A percentile compares a stretch with the other conserved stretches of the same genome.
phyloP scores from a whole-genome alignment of 164 flowering plant genomes.

The Echeveria elegans region DNA sequence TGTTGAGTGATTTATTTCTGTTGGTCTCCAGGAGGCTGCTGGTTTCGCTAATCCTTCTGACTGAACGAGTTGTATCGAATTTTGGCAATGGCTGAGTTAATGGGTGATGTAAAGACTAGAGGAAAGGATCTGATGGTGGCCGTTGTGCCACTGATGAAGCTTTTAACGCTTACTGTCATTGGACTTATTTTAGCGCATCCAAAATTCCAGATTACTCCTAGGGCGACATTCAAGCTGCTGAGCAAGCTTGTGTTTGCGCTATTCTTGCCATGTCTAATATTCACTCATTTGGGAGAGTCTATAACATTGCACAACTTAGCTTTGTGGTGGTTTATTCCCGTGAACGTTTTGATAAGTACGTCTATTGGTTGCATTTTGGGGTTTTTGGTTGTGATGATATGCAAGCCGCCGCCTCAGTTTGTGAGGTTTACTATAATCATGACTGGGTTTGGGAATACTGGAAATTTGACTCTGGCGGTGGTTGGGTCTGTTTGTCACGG shows the following conservation, averaged over 20 bases:
- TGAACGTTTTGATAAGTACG: constrained; percentile 64
- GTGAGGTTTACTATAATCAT: constrained; percentile 59
- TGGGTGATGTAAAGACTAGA: constrained; percentile 15
- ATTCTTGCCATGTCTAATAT: constrained; percentile 79
- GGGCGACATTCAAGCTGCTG: constrained; percentile 67
- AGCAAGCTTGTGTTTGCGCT: constrained; percentile 91
- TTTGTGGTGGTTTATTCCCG: constrained; percentile 88
- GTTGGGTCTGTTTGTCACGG: constrained; percentile 77
- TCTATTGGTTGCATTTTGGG: constrained; percentile 62
- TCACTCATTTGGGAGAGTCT: constrained; percentile 60
- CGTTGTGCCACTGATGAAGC: constrained; percentile 12
- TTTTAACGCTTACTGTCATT: not conserved
- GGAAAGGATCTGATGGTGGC: constrained; percentile 33
- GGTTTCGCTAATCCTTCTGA: not conserved
- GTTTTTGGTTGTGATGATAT: constrained; percentile 47
- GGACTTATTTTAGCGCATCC: constrained; percentile 25
- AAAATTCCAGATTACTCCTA: constrained; percentile 44
- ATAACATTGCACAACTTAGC: constrained; percentile 41
- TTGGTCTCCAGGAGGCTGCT: not conserved
- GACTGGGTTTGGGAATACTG: constrained; percentile 92
- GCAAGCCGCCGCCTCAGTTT: constrained; percentile 72
- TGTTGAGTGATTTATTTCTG: not conserved
- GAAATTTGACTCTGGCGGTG: constrained; percentile 69
- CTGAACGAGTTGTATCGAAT: not conserved
- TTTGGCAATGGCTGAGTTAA: not conserved